Evolutionary conservation across 192 early-diverging fungal species (phyloP).

Genomic region (Rhizophagus sp.): DNA sequence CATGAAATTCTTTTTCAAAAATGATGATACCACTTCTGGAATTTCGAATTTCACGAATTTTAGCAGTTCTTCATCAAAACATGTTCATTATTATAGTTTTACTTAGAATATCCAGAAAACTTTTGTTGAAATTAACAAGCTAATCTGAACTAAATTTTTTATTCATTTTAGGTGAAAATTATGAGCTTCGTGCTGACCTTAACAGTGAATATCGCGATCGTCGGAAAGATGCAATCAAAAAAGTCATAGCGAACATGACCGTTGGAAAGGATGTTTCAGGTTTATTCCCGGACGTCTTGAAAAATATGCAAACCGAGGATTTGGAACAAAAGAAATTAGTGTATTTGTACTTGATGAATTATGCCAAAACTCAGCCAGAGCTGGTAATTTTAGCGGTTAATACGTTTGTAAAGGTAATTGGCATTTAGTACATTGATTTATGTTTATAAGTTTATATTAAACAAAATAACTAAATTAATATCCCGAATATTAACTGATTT

Average conservation of each 20-base stretch:
- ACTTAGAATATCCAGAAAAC: not conserved
- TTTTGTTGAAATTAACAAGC: not conserved
- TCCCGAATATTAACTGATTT: not conserved
- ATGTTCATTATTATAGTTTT: not conserved
- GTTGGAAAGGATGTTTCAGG: constrained; percentile 97
- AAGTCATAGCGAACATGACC: constrained; percentile 99
- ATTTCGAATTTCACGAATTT: not conserved
- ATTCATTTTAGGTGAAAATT: constrained; percentile 81
- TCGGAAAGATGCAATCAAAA: constrained; percentile 96
- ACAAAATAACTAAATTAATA: too few relatives aligned
- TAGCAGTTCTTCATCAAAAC: not conserved
- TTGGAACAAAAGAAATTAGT: constrained; percentile 97
- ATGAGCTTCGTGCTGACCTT: constrained; percentile 94
- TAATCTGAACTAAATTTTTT: constrained; percentile 1
- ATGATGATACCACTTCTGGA: not conserved
- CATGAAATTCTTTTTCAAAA: not conserved
- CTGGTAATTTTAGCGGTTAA: constrained; percentile 96
- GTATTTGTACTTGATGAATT: constrained; percentile 98
- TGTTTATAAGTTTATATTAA: too few relatives aligned
- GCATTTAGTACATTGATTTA: not conserved
- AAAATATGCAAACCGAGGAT: constrained; percentile 99
- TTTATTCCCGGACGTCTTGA: constrained; percentile 95
- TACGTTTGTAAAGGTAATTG: constrained; percentile 90
- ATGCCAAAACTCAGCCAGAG: constrained; percentile 95
- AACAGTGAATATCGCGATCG: constrained; percentile 97